Percentiles rank a stretch among this genome's conserved stretches.
These are phyloP conservation scores for Ceratopteris richardii DNA, from an alignment of 75 land plant species.

Conservation along the genomic window DNA sequence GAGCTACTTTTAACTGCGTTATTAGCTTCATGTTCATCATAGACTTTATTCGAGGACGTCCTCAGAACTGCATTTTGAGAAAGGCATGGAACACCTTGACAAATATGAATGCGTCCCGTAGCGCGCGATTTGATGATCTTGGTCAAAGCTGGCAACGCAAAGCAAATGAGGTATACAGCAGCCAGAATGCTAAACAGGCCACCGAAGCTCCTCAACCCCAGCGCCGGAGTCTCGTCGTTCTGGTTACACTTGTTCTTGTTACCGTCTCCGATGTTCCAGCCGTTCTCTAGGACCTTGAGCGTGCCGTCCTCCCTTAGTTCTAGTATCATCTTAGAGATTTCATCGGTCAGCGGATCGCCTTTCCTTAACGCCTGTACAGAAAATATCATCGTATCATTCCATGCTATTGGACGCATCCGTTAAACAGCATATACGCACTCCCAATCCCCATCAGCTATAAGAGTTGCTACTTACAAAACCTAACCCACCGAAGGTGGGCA, in stretches of 20 bases:
- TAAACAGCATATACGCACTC: no score
- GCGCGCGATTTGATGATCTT: not conserved
- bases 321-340: not conserved
- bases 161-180: not conserved
- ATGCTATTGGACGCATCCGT: no score
- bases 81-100: no score
- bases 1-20: no score
- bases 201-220: not conserved
- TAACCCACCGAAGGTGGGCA: not conserved
- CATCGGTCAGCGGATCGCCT: not conserved
- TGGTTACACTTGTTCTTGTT: not conserved
- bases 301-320: not conserved
- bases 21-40: no score
- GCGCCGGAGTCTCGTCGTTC: not conserved
- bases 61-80: no score
- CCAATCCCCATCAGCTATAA: no score
- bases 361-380: not conserved
- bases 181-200: not conserved
- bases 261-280: not conserved
- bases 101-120: no score
- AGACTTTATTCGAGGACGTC: no score
- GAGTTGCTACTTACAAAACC: conserved; percentile 5
- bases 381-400: not conserved
- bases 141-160: not conserved
- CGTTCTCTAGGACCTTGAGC: not conserved